A percentile compares a stretch with the other conserved stretches of the same genome.
Evolutionary conservation across 2,329 filamentous ascomycete genomes (phyloP).

Genomic region (Fusarium tjaetaba): DNA sequence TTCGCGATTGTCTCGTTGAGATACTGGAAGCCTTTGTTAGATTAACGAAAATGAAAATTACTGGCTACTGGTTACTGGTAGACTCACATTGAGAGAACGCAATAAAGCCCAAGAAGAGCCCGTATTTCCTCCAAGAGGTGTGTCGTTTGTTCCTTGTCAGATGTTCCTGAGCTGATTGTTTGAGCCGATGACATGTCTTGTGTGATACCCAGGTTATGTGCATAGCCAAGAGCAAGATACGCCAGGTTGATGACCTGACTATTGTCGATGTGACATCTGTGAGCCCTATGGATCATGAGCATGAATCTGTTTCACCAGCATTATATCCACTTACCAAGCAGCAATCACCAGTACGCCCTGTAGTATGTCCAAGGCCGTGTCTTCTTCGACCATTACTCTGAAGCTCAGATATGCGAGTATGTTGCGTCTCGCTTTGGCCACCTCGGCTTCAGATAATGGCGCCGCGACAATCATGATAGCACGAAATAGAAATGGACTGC

Average conservation of each 20-base stretch:
- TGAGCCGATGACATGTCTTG: slow-evolving; percentile 21
- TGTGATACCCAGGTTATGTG: slow-evolving; percentile 52
- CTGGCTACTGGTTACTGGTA: not conserved
- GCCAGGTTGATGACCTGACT: slow-evolving; percentile 51
- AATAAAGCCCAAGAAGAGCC: slow-evolving; percentile 53
- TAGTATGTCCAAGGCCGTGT: slow-evolving; percentile 55
- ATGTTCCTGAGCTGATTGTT: slow-evolving; percentile 9
- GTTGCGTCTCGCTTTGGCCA: slow-evolving; percentile 54
- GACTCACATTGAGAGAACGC: slow-evolving; percentile 52
- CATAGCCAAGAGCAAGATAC: slow-evolving; percentile 54
- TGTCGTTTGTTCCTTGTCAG: slow-evolving; percentile 30
- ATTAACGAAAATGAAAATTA: too few relatives aligned
- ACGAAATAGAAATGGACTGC: slow-evolving; percentile 53
- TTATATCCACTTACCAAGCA: slow-evolving; percentile 52
- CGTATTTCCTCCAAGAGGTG: slow-evolving; percentile 52
- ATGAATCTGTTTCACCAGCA: not conserved
- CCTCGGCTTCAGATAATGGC: slow-evolving; percentile 40
- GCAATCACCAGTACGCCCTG: slow-evolving; percentile 58
- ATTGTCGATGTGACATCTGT: slow-evolving; percentile 49
- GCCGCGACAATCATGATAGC: slow-evolving; percentile 52
- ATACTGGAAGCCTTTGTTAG: slow-evolving; percentile 41
- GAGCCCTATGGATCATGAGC: slow-evolving; percentile 44
- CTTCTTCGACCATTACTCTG: slow-evolving; percentile 53
- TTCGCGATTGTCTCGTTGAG: slow-evolving; percentile 50
- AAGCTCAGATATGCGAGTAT: slow-evolving; percentile 55